A percentile compares a stretch with the other conserved stretches of the same genome.
These are phyloP conservation scores for Verbascum thapsus DNA, from an alignment of 257 asterid genomes.

Conservation along the genomic window DNA sequence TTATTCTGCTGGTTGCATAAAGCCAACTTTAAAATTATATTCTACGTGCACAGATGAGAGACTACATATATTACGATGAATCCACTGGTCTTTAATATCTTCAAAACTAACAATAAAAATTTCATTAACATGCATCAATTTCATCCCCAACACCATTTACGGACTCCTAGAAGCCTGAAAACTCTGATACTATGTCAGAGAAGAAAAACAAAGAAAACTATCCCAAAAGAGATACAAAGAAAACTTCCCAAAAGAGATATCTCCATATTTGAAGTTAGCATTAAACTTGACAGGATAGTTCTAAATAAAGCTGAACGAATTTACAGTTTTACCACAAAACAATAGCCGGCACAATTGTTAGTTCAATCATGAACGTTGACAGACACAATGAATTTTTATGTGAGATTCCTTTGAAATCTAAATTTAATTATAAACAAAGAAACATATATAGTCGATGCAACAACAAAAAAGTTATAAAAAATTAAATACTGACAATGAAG, in stretches of 20 bases:
- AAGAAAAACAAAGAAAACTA: neutral
- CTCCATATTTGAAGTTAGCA: neutral
- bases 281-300: conserved; percentile 12
- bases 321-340: neutral
- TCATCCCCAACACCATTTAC: conserved; percentile 2
- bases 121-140: conserved; percentile 17
- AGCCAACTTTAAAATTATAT: conserved; percentile 16
- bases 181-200: neutral
- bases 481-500: conserved; percentile 6
- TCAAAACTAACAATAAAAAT: neutral
- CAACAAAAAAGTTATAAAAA: neutral
- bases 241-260: too few relatives aligned
- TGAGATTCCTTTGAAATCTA: neutral
- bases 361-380: conserved; percentile 9
- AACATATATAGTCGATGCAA: neutral
- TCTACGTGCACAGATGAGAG: conserved; percentile 1
- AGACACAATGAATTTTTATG: neutral
- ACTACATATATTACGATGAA: conserved; percentile 17
- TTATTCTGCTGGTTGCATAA: conserved; percentile 15
- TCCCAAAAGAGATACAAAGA: too few relatives aligned
- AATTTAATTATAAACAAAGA: conserved; percentile 7
- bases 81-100: conserved; percentile 7
- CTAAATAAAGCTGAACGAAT: neutral
- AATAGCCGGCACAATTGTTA: too few relatives aligned
- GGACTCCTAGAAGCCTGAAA: neutral